Evolutionary conservation across 1,284 basidiomycete species (phyloP).

Genomic region (Malassezia nana): DNA sequence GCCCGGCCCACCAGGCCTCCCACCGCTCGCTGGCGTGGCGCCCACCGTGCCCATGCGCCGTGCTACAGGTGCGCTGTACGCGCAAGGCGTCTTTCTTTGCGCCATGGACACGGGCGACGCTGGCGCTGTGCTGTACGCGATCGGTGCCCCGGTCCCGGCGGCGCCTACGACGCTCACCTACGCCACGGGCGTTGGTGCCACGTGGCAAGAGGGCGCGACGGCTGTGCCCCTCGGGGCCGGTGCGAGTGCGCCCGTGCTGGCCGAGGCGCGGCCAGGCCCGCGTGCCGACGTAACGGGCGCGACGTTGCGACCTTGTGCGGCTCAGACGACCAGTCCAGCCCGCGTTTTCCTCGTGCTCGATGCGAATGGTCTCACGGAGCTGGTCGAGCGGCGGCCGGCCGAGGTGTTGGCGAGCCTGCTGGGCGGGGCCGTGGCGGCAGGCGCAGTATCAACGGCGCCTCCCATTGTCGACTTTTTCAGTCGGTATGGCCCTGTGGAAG

Average conservation of each 20-base stretch:
- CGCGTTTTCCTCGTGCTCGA: slow-evolving; percentile 76
- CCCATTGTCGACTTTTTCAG: slow-evolving; percentile 41
- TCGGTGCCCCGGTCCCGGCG: background rate
- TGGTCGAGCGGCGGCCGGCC: slow-evolving; percentile 71
- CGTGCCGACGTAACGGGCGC: slow-evolving; percentile 19
- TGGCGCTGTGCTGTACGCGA: slow-evolving; percentile 5
- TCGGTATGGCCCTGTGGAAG: slow-evolving; percentile 51
- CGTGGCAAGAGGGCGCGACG: slow-evolving; percentile 26
- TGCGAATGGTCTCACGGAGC: slow-evolving; percentile 69
- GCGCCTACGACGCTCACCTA: slow-evolving; percentile 4
- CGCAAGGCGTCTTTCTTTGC: slow-evolving; percentile 12
- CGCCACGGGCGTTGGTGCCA: background rate
- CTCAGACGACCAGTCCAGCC: slow-evolving; percentile 63
- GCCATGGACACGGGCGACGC: background rate
- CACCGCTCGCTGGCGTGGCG: background rate
- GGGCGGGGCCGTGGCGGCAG: slow-evolving; percentile 36
- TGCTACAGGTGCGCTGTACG: slow-evolving; percentile 12
- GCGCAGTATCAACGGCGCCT: slow-evolving; percentile 27
- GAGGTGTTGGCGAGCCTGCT: slow-evolving; percentile 61
- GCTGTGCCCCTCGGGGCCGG: slow-evolving; percentile 26
- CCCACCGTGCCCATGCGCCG: background rate
- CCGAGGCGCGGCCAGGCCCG: slow-evolving; percentile 15
- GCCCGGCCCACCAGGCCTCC: background rate
- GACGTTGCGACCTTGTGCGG: slow-evolving; percentile 63
- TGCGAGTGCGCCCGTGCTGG: slow-evolving; percentile 30